Evolutionary conservation across 306 rosid genomes (phyloP), one percentile per base, ranked within the genome.

Genomic region (Ormosia emarginata): DNA sequence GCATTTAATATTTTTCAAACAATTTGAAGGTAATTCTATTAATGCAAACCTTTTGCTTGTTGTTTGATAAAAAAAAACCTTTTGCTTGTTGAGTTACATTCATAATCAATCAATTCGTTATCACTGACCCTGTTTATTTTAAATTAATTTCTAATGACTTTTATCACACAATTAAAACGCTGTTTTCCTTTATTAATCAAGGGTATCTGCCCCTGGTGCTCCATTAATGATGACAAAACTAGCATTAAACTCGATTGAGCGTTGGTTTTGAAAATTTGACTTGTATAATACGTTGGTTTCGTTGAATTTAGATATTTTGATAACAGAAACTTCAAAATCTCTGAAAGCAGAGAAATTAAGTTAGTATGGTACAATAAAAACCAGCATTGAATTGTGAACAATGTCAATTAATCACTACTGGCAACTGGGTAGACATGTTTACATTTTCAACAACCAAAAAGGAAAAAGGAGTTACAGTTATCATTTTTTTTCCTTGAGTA

Each of bases 191-290:
- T 2, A 17, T n/a, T 76, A 63, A 67, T 76, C 39, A 15, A 32
- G 2, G 46, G 46, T 43, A 59, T 13, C 4, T 29, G 0, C 4
- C 11, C 29, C n/a, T 36, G n/a, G 36, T 2, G 30, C 68, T 41
- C 56, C 56, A 44, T 62, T 32, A 33, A 44, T 76, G 32, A 33
- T 9, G 14, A 46, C 11, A 33, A 15, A 7, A 57, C 64, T 24
- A 29, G 30, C 64, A 13, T 63, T 77, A 0, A 62, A 64, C 52
- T 49, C 6, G 9, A 49, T 33, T 18, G 14, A 18, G 32, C 6
- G 65, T 77, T 64, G 50, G 33, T 13, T 75, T 77, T 65, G 74
- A 77, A 77, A 18, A 7, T 65, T 77, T 77, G 81, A 65, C 74
- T 18, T 1, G 5, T 11, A 47, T 10, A 0, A 24, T 43, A 9